Percentiles rank a stretch among this genome's conserved stretches.
Conservation (phyloP, 768 basidiomycete species). For the Tulasnella sp. region DNA sequence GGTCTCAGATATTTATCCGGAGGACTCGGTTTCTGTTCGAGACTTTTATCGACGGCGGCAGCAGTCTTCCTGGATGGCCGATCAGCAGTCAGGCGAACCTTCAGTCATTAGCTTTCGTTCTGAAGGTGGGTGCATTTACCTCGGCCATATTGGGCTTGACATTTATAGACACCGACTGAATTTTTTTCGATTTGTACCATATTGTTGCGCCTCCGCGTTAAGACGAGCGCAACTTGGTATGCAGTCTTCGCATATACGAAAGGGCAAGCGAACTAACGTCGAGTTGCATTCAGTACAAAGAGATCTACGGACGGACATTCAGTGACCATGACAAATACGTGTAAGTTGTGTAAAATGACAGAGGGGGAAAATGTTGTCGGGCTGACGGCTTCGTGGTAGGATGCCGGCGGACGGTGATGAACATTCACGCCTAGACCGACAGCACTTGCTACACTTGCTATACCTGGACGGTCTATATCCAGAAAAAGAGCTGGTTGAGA, state of each 20-base stretch:
- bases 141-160: neutral
- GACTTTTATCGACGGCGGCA: neutral
- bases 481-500: neutral
- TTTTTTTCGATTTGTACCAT: neutral
- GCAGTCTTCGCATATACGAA: neutral
- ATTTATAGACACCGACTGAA: neutral
- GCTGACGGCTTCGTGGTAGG: neutral
- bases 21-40: constrained; percentile 20
- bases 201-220: neutral
- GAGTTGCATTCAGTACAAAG: neutral
- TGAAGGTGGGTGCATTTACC: neutral
- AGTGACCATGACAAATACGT: neutral
- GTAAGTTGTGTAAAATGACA: neutral
- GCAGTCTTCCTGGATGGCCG: neutral
- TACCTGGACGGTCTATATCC: constrained; percentile 9
- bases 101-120: constrained; percentile 3
- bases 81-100: neutral
- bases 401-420: neutral
- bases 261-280: neutral
- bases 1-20: constrained; percentile 11
- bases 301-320: constrained; percentile 16
- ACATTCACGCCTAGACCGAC: constrained; percentile 6
- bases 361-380: neutral
- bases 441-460: constrained; percentile 8
- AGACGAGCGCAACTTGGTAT: neutral